Evolutionary conservation across 2,329 filamentous ascomycete genomes (phyloP).

Genomic region (Elsinoe necatrix): DNA sequence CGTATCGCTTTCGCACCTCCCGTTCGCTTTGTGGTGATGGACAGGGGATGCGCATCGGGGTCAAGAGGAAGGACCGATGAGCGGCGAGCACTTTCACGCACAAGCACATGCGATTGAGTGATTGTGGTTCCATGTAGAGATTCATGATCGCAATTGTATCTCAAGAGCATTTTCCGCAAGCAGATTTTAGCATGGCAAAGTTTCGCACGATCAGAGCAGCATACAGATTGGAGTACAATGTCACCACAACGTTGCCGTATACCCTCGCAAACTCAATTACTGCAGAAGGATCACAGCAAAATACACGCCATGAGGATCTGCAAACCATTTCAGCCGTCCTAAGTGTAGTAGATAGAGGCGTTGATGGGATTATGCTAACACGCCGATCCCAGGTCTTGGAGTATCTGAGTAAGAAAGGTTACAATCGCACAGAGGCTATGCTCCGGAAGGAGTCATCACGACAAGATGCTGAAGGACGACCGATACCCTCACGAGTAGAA

Average conservation of each 20-base stretch:
- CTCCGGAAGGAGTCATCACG: slow-evolving; percentile 84
- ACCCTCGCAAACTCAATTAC: too few relatives aligned
- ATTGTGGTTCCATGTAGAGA: neutral
- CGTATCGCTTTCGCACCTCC: slow-evolving; percentile 34
- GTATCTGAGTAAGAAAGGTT: slow-evolving; percentile 91
- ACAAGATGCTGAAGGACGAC: slow-evolving; percentile 70
- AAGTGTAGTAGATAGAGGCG: neutral
- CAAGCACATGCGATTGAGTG: neutral
- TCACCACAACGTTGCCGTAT: too few relatives aligned
- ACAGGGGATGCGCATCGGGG: neutral
- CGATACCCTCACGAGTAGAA: slow-evolving; percentile 56
- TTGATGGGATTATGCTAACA: neutral
- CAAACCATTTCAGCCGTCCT: neutral
- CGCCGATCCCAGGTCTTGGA: slow-evolving; percentile 62
- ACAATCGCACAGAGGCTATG: slow-evolving; percentile 83
- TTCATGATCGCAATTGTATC: neutral
- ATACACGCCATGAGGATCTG: too few relatives aligned
- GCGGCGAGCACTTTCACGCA: neutral
- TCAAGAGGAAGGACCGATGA: neutral
- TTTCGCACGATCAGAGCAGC: too few relatives aligned
- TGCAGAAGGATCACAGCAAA: too few relatives aligned
- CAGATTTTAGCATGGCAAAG: neutral
- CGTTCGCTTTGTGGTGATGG: neutral
- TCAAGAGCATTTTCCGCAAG: neutral
- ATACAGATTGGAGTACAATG: too few relatives aligned